Evolutionary conservation across 805 yeast species (phyloP), one percentile per base, ranked within the genome.

Genomic region (Sugiyamaella smithiae): DNA sequence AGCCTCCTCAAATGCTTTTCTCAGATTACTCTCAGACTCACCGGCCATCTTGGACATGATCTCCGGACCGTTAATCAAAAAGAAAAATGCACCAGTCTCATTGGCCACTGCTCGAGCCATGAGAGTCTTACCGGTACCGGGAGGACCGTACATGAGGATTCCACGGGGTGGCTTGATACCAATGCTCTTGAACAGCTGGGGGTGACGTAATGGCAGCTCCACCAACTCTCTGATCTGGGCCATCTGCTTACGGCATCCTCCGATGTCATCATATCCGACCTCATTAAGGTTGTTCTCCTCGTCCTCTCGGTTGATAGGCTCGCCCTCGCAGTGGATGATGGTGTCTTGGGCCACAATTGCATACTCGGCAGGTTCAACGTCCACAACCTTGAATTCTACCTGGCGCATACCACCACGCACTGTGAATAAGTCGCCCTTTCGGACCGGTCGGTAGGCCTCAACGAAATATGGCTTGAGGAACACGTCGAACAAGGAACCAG

Each of bases 41-140:
- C 99, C 99, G 45, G 99, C 99, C 99, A 93, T 93, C 74, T 93
- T 93, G 48, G 98, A 90, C 99, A 93, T 93, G 65, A 93, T 95
- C 72, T 93, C 99, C 7, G 99, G 99, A 70, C 99, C 99, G 67
- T 93, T 93, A 70, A 93, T 93, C 62, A 93, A 79, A 69, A 93
- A 93, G 80, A 93, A 93, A 69, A 93, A 93, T 1, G 99, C 99
- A 65, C 99, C 99, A 20, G 99, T 93, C 72, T 93, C 99, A 63
- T 93, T 93, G 42, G 99, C 99, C 46, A 93, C 99, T n/a, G 99
- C 99, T 68, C 99, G 84, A 1, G 99, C 99, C 96, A 93, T 89
- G 59, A 93, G 77, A 26, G 99, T 93, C 73, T 93, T 93, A 86
- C 99, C 99, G 12, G 99, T 93, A 81, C 99, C 99, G 28, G 99